phyloP scores from a whole-genome alignment of 495 filamentous ascomycete genomes.

The Stereocaulon alpinum region DNA sequence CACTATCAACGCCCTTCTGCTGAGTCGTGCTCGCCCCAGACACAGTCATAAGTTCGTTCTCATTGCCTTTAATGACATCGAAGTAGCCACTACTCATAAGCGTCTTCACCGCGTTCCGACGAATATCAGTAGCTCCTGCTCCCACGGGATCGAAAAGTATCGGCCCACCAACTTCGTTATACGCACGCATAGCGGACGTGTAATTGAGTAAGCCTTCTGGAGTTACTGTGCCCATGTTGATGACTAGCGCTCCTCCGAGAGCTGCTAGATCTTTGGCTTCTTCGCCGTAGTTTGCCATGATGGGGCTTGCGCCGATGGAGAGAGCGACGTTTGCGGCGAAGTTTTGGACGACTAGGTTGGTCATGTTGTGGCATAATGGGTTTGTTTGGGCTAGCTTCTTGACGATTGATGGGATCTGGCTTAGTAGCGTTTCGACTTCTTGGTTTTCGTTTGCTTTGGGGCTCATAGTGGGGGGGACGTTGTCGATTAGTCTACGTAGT shows the following conservation, averaged over 20 bases:
- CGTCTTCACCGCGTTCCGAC: slow-evolving; percentile 57
- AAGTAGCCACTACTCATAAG: slow-evolving; percentile 70
- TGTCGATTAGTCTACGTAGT: slow-evolving; percentile 41
- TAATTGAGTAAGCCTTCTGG: slow-evolving; percentile 62
- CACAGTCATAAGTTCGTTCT: slow-evolving; percentile 74
- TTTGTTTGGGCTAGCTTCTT: slow-evolving; percentile 46
- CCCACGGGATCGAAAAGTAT: slow-evolving; percentile 89
- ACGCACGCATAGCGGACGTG: slow-evolving; percentile 54
- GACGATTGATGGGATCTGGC: slow-evolving; percentile 45
- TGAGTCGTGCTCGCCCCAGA: slow-evolving; percentile 42
- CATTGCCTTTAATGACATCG: slow-evolving; percentile 90
- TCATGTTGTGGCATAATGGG: slow-evolving; percentile 93
- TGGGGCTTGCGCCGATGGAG: slow-evolving; percentile 66
- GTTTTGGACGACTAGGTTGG: slow-evolving; percentile 86
- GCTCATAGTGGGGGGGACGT: slow-evolving; percentile 39
- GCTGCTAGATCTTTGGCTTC: slow-evolving; percentile 70
- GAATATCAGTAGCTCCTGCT: slow-evolving; percentile 67
- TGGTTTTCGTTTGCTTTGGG: slow-evolving; percentile 21
- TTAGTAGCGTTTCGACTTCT: slow-evolving; percentile 32
- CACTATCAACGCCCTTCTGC: slow-evolving; percentile 84
- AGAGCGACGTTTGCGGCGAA: slow-evolving; percentile 85
- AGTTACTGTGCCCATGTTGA: slow-evolving; percentile 91
- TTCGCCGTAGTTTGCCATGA: slow-evolving; percentile 81
- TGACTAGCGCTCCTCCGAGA: slow-evolving; percentile 58
- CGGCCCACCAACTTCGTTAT: slow-evolving; percentile 64